A percentile compares a stretch with the other conserved stretches of the same genome.
phyloP scores from a whole-genome alignment of 768 basidiomycete species.

The Leucocoprinus sp. region DNA sequence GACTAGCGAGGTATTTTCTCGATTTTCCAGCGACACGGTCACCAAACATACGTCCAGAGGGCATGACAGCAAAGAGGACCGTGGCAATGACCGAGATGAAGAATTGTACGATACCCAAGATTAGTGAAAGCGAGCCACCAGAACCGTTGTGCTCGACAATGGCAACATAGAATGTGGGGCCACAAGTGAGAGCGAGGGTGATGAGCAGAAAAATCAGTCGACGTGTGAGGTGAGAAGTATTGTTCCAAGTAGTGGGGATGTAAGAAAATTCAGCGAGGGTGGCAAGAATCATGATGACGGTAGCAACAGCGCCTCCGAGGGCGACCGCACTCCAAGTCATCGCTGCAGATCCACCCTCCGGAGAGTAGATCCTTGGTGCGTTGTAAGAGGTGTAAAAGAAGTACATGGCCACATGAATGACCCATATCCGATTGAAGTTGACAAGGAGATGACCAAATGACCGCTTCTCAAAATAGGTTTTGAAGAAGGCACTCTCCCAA shows the following conservation, averaged over 20 bases:
- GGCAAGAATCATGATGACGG: constrained; percentile 91
- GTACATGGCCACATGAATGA: constrained; percentile 90
- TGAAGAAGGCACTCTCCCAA: constrained; percentile 96
- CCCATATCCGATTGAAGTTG: constrained; percentile 99
- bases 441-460: constrained; percentile 95
- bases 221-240: constrained; percentile 91
- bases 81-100: constrained; percentile 85
- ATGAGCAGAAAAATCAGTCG: constrained; percentile 84
- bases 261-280: constrained; percentile 95
- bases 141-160: constrained; percentile 60
- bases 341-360: constrained; percentile 53
- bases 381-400: constrained; percentile 97
- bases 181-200: constrained; percentile 85
- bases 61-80: constrained; percentile 83
- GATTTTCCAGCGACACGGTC: constrained; percentile 94
- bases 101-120: constrained; percentile 95
- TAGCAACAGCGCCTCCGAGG: constrained; percentile 93
- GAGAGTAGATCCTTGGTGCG: constrained; percentile 76
- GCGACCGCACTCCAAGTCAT: constrained; percentile 92
- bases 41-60: constrained; percentile 97
- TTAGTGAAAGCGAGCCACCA: constrained; percentile 70
- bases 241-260: constrained; percentile 98
- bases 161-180: constrained; percentile 92
- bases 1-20: constrained; percentile 94
- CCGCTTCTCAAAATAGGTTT: constrained; percentile 97